These are phyloP conservation scores for Podila clonocystis DNA, from an alignment of 192 early-diverging fungal species.

Conservation along the genomic window DNA sequence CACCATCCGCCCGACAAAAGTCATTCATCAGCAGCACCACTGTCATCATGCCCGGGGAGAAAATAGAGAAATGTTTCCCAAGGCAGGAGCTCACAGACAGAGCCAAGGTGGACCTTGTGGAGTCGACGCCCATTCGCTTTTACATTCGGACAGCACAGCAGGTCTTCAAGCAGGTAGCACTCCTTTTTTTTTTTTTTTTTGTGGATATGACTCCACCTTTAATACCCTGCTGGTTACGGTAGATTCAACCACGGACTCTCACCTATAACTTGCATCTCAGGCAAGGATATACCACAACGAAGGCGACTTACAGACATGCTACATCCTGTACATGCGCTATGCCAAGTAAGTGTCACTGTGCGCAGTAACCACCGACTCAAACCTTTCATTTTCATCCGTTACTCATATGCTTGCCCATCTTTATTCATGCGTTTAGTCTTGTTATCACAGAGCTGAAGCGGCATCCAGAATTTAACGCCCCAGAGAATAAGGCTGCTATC, in stretches of 20 bases:
- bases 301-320: constrained; percentile 72
- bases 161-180: constrained; percentile 54
- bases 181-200: neutral
- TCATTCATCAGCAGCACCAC: neutral
- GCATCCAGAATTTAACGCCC: constrained; percentile 62
- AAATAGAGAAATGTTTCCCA: constrained; percentile 34
- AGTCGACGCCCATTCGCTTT: constrained; percentile 52
- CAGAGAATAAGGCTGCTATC: constrained; percentile 48
- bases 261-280: neutral
- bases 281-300: constrained; percentile 68
- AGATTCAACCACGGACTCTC: neutral
- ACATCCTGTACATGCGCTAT: constrained; percentile 77
- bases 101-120: constrained; percentile 34
- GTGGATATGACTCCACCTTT: too few relatives aligned
- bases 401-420: neutral
- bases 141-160: constrained; percentile 60
- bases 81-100: constrained; percentile 41
- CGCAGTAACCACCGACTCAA: too few relatives aligned
- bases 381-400: too few relatives aligned
- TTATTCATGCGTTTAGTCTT: constrained; percentile 47
- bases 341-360: constrained; percentile 51
- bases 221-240: too few relatives aligned
- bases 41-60: constrained; percentile 24
- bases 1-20: neutral
- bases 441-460: constrained; percentile 67